Base-by-base conservation (phyloP, 345 rosid genomes). In the Rhizophora apiculata region DNA sequence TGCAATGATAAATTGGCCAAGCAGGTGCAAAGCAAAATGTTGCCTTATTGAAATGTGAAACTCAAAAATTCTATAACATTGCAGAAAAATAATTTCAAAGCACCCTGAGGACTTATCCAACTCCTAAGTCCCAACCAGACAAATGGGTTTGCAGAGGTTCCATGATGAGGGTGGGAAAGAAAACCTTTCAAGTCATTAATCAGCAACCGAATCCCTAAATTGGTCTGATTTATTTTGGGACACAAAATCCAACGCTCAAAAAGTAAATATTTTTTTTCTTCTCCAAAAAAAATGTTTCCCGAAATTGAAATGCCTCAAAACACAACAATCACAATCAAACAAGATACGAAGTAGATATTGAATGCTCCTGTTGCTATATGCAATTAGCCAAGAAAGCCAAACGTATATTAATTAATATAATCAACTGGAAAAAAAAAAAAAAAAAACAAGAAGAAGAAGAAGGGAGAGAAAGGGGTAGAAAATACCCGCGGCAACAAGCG, bases 401-500 rank as follows among this genome's bases (percentile, higher is more conserved):
- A 13, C 8, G 5, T 36, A 16, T 8, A 11, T 1, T 20, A 56
- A 27, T 52, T 3, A 9, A 9, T 26, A 27, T 3, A 7, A 37
- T 34, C 51, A 29, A 4, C 13, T 18, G 9, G 15, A 5, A 10
- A 4, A 26, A 15, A 43, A 67, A 0, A 4, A 49, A 64, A 5
- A 4, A 6, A 18, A 68, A 0, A n/a, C 2, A 29, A n/a, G 21
- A 29, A 13, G 26, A n/a, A 18, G 0, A 34, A 63, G 21, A 34
- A 10, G 48, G 16, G 11, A 10, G 4, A 39, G 16, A 2, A 10
- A 1, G 4, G 48, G 8, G 13, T 21, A 0, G 30, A 0, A 8
- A 31, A 4, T 62, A 91, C 98, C 94, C 81, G 75, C 89, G 82
- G 83, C 97, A 93, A 56, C 98, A 93, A 72, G 84, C 98, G 74